Conservation (phyloP, 2,329 filamentous ascomycete species). For the Aspergillus luchuensis region DNA sequence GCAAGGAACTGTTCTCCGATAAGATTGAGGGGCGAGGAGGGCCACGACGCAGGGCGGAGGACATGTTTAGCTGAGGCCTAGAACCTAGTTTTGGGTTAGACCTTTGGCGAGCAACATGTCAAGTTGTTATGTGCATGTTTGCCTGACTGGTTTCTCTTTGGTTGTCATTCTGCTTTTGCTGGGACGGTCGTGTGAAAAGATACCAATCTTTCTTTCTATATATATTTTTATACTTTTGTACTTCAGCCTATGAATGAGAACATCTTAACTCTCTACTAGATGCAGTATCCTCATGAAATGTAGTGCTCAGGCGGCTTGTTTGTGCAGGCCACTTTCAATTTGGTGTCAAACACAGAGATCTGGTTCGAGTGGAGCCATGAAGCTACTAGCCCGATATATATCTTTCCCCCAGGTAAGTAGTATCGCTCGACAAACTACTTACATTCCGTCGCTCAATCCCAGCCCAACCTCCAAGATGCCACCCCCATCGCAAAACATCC, state of each 20-base stretch:
- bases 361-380: not conserved
- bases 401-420: not conserved
- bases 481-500: constrained; percentile 4
- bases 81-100: not conserved
- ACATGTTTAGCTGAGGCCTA: constrained; percentile 65
- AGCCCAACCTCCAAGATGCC: constrained; percentile 8
- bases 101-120: not conserved
- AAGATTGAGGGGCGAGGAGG: constrained; percentile 60
- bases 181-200: constrained; percentile 1
- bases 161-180: not conserved
- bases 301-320: no score
- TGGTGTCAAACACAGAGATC: not conserved
- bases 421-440: not conserved
- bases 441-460: not conserved
- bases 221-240: constrained; percentile 2
- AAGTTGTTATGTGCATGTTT: not conserved
- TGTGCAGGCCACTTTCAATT: not conserved
- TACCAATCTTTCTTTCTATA: constrained; percentile 9
- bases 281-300: no score
- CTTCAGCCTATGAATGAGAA: not conserved
- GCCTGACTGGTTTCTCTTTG: not conserved
- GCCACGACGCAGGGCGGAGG: constrained; percentile 68
- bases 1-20: constrained; percentile 70
- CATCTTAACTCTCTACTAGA: not conserved
- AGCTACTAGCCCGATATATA: not conserved